These are phyloP conservation scores for Diaporthe destruens DNA, from an alignment of 2,329 filamentous ascomycete genomes.

Conservation along the genomic window DNA sequence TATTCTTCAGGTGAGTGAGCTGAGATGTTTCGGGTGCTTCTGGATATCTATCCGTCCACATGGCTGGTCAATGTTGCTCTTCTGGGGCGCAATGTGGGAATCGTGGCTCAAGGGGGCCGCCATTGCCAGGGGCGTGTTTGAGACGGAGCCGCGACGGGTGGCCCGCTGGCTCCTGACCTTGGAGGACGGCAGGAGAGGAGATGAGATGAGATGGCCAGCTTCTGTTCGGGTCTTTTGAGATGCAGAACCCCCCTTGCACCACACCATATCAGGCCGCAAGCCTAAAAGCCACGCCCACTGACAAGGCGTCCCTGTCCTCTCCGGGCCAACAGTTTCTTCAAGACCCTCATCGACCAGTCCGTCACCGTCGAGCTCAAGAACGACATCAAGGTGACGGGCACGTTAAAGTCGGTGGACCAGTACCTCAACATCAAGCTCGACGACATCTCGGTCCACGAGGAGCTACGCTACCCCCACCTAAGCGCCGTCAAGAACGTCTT, in stretches of 20 bases:
- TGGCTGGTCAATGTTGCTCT: not conserved
- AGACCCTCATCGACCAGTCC: constrained; percentile 96
- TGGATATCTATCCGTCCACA: too few relatives aligned
- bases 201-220: too few relatives aligned
- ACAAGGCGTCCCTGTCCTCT: not conserved
- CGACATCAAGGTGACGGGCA: constrained; percentile 96
- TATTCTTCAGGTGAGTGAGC: constrained; percentile 58
- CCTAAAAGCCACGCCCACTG: too few relatives aligned
- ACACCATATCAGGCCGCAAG: not conserved
- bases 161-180: not conserved
- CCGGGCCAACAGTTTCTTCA: constrained; percentile 82
- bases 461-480: constrained; percentile 94
- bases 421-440: constrained; percentile 99
- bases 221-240: not conserved
- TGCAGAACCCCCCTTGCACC: too few relatives aligned
- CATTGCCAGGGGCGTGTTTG: not conserved
- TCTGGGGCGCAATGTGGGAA: not conserved
- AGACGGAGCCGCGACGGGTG: not conserved
- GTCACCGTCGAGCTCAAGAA: constrained; percentile 99
- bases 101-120: not conserved
- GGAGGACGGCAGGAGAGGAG: not conserved
- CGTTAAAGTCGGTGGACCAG: constrained; percentile 96
- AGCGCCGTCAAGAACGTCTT: constrained; percentile 94
- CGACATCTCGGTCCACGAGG: constrained; percentile 91
- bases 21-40: not conserved